Evolutionary conservation across 495 filamentous ascomycete species (phyloP).

Genomic region (Paragyromitra xinjiangensis): DNA sequence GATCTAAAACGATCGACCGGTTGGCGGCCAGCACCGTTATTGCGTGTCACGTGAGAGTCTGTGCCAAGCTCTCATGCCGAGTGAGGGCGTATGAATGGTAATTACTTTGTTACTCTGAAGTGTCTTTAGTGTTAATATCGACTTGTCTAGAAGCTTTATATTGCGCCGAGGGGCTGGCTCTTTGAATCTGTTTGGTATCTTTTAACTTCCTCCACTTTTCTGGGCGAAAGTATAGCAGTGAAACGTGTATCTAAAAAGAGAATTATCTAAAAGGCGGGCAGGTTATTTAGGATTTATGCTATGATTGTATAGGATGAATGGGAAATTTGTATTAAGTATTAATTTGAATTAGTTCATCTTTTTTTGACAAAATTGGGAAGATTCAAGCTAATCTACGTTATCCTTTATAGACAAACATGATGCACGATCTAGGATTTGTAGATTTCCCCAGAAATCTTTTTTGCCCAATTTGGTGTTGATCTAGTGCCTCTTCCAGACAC

Average conservation of each 20-base stretch:
- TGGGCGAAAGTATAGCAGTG: no score
- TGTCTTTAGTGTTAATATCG: neutral
- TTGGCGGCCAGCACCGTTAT: neutral
- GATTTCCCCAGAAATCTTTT: neutral
- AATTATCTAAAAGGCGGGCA: no score
- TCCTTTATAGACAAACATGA: neutral
- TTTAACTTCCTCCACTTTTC: no score
- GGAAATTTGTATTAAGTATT: no score
- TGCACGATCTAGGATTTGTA: neutral
- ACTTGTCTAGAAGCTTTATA: neutral
- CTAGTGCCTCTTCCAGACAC: slow-evolving; percentile 61
- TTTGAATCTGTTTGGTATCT: neutral
- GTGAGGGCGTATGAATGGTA: neutral
- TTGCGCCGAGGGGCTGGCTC: neutral
- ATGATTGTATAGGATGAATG: no score
- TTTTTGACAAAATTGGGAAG: neutral
- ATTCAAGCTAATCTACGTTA: neutral
- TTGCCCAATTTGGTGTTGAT: neutral
- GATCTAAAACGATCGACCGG: neutral
- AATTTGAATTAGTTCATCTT: neutral
- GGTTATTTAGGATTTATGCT: no score
- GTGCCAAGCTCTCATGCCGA: neutral
- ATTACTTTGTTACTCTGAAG: neutral
- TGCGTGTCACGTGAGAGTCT: neutral
- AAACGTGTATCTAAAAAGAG: no score